Base-by-base conservation (phyloP, 441 rosid genomes). In the Macaranga tanarius region DNA sequence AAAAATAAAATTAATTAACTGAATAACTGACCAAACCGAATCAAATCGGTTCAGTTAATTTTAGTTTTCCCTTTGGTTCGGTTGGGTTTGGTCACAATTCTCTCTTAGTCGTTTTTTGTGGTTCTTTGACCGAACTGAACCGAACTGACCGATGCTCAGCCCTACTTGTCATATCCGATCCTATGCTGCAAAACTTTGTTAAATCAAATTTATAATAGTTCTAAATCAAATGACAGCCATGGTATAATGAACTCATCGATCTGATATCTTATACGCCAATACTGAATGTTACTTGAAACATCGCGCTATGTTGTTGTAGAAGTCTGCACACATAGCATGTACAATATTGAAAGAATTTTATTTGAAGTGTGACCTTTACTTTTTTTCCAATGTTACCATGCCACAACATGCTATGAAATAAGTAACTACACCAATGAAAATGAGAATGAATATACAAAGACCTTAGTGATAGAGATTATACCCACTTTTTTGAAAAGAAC, bases 311-410 rank as follows among this genome's bases (percentile, higher is more conserved):
- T 51, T 72, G 59, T 54, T 58, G 20, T 34, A 45, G 31, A 70
- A 25, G 10, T 57, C 25, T 54, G 26, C 44, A 57, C 20, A 13
- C 31, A 50, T 28, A 10, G 31, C 16, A 34, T 40, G 19, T 67
- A 45, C 11, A 74, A 65, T 25, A 61, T 70, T 11, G 61, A 58
- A 76, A 42, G 31, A 45, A 52, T 50, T 62, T 50, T 19, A 40
- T 47, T 52, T 12, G 23, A 60, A 74, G 23, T 20, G 38, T 17
- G 58, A 73, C 52, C 44, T 51, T 88, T 79, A 92, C 77, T 75
- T 92, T 87, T 84, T 91, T 73, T 81, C 88, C 56, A 90, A 86
- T 71, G 84, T 87, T 55, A 92, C n/a, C 90, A 95, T 85, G 71
- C 92, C 89, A 12, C 83, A 51, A 80, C 84, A 92, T 16, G 98